phyloP scores from a whole-genome alignment of 2,329 filamentous ascomycete species.

The Pseudogymnoascus verrucosus region DNA sequence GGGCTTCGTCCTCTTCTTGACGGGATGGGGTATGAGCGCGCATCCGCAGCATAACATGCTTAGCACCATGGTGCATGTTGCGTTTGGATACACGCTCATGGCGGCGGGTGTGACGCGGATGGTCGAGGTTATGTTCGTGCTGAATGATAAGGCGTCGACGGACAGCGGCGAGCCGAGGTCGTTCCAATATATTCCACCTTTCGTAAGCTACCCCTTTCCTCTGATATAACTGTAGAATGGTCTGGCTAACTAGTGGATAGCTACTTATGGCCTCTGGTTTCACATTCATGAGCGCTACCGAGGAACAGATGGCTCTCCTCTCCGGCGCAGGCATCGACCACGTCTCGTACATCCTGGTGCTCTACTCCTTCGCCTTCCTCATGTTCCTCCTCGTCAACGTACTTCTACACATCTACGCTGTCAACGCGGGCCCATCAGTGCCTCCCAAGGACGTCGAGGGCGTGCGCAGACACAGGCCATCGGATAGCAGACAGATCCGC shows the following conservation, averaged over 20 bases:
- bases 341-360: conserved; percentile 83
- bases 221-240: conserved; percentile 13
- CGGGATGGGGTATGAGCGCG: conserved; percentile 90
- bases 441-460: conserved; percentile 26
- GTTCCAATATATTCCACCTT: conserved; percentile 63
- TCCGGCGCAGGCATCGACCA: conserved; percentile 69
- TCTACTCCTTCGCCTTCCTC: conserved; percentile 84
- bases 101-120: conserved; percentile 74
- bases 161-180: conserved; percentile 66
- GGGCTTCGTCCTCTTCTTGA: conserved; percentile 81
- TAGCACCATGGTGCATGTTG: conserved; percentile 77
- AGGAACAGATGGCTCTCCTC: conserved; percentile 86
- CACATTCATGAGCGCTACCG: conserved; percentile 94
- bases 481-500: conserved; percentile 50
- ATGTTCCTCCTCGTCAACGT: conserved; percentile 87
- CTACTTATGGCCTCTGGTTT: conserved; percentile 88
- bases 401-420: conserved; percentile 76
- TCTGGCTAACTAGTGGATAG: conserved; percentile 35
- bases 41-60: conserved; percentile 80
- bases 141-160: conserved; percentile 61
- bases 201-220: conserved; percentile 44
- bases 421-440: conserved; percentile 35
- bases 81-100: conserved; percentile 96
- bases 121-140: conserved; percentile 83
- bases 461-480: conserved; percentile 28